Percentiles rank a stretch among this genome's conserved stretches.
Evolutionary conservation across 1,284 basidiomycete genomes (phyloP).

Genomic region (Vanrija humicola): DNA sequence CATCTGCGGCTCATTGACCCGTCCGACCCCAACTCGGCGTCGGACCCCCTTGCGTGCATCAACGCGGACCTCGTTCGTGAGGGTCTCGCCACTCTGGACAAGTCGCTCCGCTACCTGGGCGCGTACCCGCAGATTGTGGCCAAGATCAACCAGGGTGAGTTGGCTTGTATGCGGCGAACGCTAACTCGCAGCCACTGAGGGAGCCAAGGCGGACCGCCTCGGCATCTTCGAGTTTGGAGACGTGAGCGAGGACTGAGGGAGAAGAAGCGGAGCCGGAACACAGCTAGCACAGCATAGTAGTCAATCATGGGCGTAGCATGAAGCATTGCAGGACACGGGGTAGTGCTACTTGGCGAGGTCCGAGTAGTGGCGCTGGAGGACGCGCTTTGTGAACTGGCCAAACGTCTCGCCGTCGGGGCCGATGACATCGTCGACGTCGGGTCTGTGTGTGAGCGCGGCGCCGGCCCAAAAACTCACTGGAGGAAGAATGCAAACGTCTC

Average conservation of each 20-base stretch:
- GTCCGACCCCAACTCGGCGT: conserved; percentile 60
- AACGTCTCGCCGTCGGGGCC: conserved; percentile 65
- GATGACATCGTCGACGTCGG: conserved; percentile 71
- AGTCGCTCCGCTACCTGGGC: conserved; percentile 66
- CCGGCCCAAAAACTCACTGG: conserved; percentile 53
- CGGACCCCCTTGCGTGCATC: conserved; percentile 70
- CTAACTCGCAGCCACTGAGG: conserved; percentile 48
- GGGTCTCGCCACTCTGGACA: conserved; percentile 71
- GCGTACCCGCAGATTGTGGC: conserved; percentile 67
- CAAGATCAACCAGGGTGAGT: conserved; percentile 55
- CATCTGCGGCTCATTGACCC: conserved; percentile 88
- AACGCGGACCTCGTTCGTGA: conserved; percentile 70
- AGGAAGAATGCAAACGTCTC: conserved; percentile 84
- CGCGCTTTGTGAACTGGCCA: conserved; percentile 77
- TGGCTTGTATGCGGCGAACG: no score
- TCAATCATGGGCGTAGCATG: no score
- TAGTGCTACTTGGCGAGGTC: conserved; percentile 2
- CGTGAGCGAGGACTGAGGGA: conserved; percentile 21
- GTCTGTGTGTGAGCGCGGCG: conserved; percentile 40
- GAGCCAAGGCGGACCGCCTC: conserved; percentile 68
- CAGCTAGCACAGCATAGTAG: no score
- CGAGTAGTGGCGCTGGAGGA: conserved; percentile 73
- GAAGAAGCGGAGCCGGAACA: no score
- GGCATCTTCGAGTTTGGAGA: conserved; percentile 73
- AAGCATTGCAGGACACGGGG: no score